Conservation (phyloP, 1,139 yeast species). For the Magnusiomyces tetraspermus region DNA sequence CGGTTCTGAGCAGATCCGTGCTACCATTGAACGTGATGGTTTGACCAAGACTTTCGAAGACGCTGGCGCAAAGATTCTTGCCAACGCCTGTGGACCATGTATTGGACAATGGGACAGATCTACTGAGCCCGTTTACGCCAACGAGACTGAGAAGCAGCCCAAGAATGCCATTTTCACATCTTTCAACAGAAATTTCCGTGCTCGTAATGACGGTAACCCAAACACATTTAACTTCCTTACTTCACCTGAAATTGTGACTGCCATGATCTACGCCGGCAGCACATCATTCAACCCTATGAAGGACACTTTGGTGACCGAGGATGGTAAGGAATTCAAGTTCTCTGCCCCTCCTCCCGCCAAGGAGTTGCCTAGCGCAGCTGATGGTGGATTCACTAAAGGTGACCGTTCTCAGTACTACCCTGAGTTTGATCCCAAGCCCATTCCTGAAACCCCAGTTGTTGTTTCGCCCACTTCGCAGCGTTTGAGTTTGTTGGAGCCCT, state of each 20-base stretch:
- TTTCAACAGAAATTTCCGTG: conserved; percentile 92
- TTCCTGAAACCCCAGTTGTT: conserved; percentile 56
- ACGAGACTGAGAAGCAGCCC: conserved; percentile 89
- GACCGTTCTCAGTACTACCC: conserved; percentile 72
- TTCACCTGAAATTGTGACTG: conserved; percentile 94
- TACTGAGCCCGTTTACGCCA: conserved; percentile 61
- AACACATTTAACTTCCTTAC: conserved; percentile 94
- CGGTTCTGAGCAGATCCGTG: conserved; percentile 97
- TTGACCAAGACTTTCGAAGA: conserved; percentile 66
- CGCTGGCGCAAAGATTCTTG: conserved; percentile 83
- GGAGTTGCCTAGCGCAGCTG: conserved; percentile 56
- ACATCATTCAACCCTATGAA: conserved; percentile 80
- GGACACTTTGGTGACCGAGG: conserved; percentile 55
- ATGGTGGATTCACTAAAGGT: conserved; percentile 69
- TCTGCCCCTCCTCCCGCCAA: conserved; percentile 61
- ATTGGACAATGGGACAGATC: conserved; percentile 98
- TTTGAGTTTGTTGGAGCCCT: conserved; percentile 81
- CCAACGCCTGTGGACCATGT: conserved; percentile 99
- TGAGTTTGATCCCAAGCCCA: conserved; percentile 45
- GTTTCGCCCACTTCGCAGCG: conserved; percentile 74
- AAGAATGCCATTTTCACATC: conserved; percentile 88
- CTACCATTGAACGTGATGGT: conserved; percentile 94
- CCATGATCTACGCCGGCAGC: conserved; percentile 89
- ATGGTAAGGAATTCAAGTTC: conserved; percentile 68
- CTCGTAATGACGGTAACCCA: conserved; percentile 96